Evolutionary conservation across 805 yeast species (phyloP), one percentile per base, ranked within the genome.

Genomic region (Schwanniomyces sp.): DNA sequence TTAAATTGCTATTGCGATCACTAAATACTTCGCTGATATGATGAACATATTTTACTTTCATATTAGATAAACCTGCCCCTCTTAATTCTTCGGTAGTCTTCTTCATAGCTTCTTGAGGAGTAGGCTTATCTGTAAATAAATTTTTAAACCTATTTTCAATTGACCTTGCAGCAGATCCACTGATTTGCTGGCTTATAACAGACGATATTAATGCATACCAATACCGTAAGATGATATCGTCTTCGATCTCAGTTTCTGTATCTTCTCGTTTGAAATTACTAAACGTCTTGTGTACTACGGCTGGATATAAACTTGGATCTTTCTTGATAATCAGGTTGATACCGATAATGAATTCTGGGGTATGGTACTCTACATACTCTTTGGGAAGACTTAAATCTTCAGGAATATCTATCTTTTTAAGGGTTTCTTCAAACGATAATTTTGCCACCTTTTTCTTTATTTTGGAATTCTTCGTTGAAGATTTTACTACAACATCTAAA

Each of bases 151-250:
- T 76, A 9, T 51, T 49, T 47, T 77, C 74, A 27, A 91, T 87
- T 1, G 91, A 76, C 8, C 58, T 63, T 0, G 97, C 96, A 1
- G 97, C 95, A 0, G 80, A 76, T 1, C 96, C 96, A 52, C 88
- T 82, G 9, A 88, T 80, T 60, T 87, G 94, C 62, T 88, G 94
- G 0, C 86, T 76, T 2, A 87, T 78, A 3, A 88, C 79, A 30
- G 74, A 66, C 6, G 64, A 51, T 1, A 73, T 56, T 34, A 73
- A 54, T 30, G 68, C 53, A 44, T 64, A 58, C 78, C 78, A 73
- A 51, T 73, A 73, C 10, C 47, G 40, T 26, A 46, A 43, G 25
- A 70, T 67, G 18, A 55, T 38, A 4, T 61, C 69, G 7, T 36
- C 43, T 4, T 52, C 48, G 1, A 40, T 43, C 7, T 40, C 45